Percentiles rank a stretch among this genome's conserved stretches.
Evolutionary conservation across 805 yeast genomes (phyloP).

Genomic region (Nakazawaea ishiwadae): DNA sequence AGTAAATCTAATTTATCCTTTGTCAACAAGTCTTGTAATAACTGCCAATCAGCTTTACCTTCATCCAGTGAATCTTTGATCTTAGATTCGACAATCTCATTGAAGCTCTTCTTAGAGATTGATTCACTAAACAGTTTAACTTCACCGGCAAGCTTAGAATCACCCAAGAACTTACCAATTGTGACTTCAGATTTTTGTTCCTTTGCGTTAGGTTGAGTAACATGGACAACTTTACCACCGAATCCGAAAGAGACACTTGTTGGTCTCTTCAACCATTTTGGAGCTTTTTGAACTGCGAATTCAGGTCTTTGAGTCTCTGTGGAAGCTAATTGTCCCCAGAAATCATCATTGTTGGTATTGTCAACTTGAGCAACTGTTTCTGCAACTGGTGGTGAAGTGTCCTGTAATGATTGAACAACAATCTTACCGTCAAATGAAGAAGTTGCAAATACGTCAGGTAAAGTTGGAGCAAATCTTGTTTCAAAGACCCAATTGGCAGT

Average conservation of each 20-base stretch:
- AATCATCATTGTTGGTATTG: slow-evolving; percentile 56
- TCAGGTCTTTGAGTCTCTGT: slow-evolving; percentile 71
- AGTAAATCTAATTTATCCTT: slow-evolving; percentile 49
- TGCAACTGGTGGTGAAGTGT: slow-evolving; percentile 58
- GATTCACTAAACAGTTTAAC: slow-evolving; percentile 49
- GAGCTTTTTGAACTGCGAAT: slow-evolving; percentile 73
- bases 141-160: slow-evolving; percentile 29
- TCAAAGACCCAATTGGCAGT: slow-evolving; percentile 93
- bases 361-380: slow-evolving; percentile 34
- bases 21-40: slow-evolving; percentile 46
- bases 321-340: slow-evolving; percentile 76
- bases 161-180: slow-evolving; percentile 37
- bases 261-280: slow-evolving; percentile 80
- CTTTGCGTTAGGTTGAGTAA: slow-evolving; percentile 32
- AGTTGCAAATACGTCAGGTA: slow-evolving; percentile 87
- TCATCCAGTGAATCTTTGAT: slow-evolving; percentile 33
- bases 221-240: slow-evolving; percentile 81
- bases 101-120: slow-evolving; percentile 49
- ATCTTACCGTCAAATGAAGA: slow-evolving; percentile 86
- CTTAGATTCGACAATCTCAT: slow-evolving; percentile 51
- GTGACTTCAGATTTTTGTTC: slow-evolving; percentile 35
- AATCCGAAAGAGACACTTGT: slow-evolving; percentile 81
- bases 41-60: slow-evolving; percentile 57
- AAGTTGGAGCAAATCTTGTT: slow-evolving; percentile 78
- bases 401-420: slow-evolving; percentile 81